These are phyloP conservation scores for Zymoseptoria pseudotritici DNA, from an alignment of 2,329 filamentous ascomycete genomes.

Conservation along the genomic window DNA sequence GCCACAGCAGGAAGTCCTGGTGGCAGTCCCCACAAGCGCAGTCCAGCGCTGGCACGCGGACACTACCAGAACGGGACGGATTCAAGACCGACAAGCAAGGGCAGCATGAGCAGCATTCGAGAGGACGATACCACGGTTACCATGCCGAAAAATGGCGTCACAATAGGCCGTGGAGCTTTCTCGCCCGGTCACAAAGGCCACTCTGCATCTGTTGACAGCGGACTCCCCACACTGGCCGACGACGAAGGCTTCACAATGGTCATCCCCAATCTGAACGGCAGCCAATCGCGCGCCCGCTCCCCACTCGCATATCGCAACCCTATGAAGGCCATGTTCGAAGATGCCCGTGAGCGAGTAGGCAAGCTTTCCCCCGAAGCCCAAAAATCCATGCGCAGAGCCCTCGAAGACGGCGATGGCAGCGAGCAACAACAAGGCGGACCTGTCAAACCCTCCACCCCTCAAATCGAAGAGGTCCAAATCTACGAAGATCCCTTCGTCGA, in stretches of 20 bases:
- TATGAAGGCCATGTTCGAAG: slow-evolving; percentile 28
- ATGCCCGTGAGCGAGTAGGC: slow-evolving; percentile 19
- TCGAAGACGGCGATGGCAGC: slow-evolving; percentile 1
- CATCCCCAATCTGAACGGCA: slow-evolving; percentile 33
- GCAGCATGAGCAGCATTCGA: slow-evolving; percentile 21
- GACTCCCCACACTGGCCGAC: slow-evolving; percentile 30
- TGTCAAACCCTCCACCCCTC: slow-evolving; percentile 21
- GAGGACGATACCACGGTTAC: slow-evolving; percentile 44
- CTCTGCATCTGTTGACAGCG: slow-evolving; percentile 35
- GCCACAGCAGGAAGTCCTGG: slow-evolving; percentile 21
- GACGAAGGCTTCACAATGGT: slow-evolving; percentile 46
- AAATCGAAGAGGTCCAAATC: slow-evolving; percentile 40
- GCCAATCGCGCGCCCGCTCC: slow-evolving; percentile 20
- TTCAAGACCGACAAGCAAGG: slow-evolving; percentile 28
- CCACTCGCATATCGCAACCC: slow-evolving; percentile 26
- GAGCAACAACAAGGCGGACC: slow-evolving; percentile 14
- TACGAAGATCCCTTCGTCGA: slow-evolving; percentile 47
- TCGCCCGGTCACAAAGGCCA: slow-evolving; percentile 29
- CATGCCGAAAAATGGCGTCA: slow-evolving; percentile 33
- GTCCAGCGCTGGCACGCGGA: slow-evolving; percentile 17
- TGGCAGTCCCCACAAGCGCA: slow-evolving; percentile 26
- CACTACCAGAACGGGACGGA: slow-evolving; percentile 13
- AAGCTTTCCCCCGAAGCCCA: slow-evolving; percentile 19
- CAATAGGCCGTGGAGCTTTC: slow-evolving; percentile 25
- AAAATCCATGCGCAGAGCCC: slow-evolving; percentile 10